These are phyloP conservation scores for Eucalyptus curtisii DNA, from an alignment of 345 rosid genomes.

Conservation along the genomic window DNA sequence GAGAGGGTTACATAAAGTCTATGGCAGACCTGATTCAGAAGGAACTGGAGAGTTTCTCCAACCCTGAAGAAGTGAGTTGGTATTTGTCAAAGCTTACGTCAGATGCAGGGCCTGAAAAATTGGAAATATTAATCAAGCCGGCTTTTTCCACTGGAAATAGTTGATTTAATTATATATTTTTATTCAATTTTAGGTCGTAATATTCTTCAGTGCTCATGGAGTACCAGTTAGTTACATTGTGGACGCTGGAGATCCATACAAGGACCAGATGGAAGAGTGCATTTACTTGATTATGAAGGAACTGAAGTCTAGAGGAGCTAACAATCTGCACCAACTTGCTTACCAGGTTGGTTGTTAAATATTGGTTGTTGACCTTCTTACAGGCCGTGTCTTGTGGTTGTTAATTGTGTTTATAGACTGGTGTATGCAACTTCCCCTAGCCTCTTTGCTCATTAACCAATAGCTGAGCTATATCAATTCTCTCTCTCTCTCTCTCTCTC, in stretches of 20 bases:
- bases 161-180: background rate
- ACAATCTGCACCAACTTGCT: constrained; percentile 64
- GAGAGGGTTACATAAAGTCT: constrained; percentile 72
- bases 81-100: background rate
- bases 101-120: background rate
- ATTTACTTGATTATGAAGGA: constrained; percentile 73
- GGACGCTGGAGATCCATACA: constrained; percentile 89
- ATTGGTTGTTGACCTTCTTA: background rate
- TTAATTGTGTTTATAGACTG: background rate
- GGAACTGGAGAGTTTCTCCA: constrained; percentile 57
- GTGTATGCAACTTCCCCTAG: background rate
- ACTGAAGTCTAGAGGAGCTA: constrained; percentile 64
- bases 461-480: background rate
- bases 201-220: constrained; percentile 97
- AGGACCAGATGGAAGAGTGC: constrained; percentile 93
- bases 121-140: background rate
- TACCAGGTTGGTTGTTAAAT: constrained; percentile 57
- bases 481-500: background rate
- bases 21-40: constrained; percentile 80
- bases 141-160: background rate
- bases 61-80: constrained; percentile 56
- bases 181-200: constrained; percentile 45
- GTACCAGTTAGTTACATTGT: constrained; percentile 86
- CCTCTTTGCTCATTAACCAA: background rate
- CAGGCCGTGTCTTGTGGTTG: background rate